phyloP scores from a whole-genome alignment of 73 alveolate genomes.

The Blepharisma stoltei region DNA sequence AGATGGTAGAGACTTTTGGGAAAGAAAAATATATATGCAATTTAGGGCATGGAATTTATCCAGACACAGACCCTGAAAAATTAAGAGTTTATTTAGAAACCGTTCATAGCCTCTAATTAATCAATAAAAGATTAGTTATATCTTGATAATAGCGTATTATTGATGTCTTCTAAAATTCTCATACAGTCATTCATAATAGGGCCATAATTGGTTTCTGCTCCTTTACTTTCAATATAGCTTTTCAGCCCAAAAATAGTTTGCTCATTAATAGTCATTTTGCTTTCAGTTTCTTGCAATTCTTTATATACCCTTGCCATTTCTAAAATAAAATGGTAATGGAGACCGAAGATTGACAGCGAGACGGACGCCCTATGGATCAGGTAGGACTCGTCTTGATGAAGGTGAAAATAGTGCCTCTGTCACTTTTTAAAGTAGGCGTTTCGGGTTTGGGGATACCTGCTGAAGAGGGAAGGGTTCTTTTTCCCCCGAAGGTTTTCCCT shows the following conservation, averaged over 20 bases:
- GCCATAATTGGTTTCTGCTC: conserved; percentile 76
- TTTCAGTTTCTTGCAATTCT: conserved; percentile 46
- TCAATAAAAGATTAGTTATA: background rate
- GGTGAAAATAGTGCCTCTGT: too few species aligned
- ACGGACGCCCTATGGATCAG: too few species aligned
- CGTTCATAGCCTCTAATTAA: background rate
- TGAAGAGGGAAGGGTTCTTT: too few species aligned
- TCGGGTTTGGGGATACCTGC: conserved; percentile 43
- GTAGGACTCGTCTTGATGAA: conserved; percentile 48
- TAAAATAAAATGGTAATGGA: too few species aligned
- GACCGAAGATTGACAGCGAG: too few species aligned
- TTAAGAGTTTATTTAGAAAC: conserved; percentile 43
- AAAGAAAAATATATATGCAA: conserved; percentile 53
- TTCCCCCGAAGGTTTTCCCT: too few species aligned
- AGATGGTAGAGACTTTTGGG: conserved; percentile 47
- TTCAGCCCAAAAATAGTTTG: conserved; percentile 51
- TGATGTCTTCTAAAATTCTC: conserved; percentile 54
- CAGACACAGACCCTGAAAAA: conserved; percentile 59
- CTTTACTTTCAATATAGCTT: conserved; percentile 79
- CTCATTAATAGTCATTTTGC: conserved; percentile 45
- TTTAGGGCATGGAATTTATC: conserved; percentile 67
- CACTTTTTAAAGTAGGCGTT: conserved; percentile 56
- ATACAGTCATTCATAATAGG: conserved; percentile 66
- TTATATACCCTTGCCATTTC: too few species aligned
- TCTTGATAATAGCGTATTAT: conserved; percentile 35